phyloP scores from a whole-genome alignment of 257 asterid genomes.

The Solanum paucissectum region DNA sequence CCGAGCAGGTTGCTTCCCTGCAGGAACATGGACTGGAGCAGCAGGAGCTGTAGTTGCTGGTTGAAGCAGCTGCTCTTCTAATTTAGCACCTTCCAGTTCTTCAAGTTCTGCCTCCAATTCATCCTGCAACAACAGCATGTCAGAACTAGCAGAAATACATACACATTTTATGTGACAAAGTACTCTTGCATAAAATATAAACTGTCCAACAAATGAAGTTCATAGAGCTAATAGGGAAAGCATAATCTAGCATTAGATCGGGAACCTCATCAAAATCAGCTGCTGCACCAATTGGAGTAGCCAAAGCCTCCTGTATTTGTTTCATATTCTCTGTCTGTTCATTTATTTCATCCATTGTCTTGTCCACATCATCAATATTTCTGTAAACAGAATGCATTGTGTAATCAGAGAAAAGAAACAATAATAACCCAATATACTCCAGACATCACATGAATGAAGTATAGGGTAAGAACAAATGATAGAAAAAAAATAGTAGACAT shows the following conservation, averaged over 20 bases:
- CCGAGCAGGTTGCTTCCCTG: conserved; percentile 11
- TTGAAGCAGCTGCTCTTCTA: conserved; percentile 28
- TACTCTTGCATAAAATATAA: not conserved
- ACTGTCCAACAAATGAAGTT: not conserved
- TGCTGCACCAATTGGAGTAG: conserved; percentile 24
- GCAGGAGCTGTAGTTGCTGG: conserved; percentile 26
- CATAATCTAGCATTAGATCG: not conserved
- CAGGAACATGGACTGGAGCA: conserved; percentile 14
- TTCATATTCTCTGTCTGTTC: conserved; percentile 28
- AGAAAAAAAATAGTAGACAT: not conserved
- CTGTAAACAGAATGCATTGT: conserved; percentile 3
- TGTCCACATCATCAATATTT: conserved; percentile 30
- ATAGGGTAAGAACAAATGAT: not conserved
- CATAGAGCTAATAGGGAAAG: not conserved
- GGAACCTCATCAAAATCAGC: conserved; percentile 29
- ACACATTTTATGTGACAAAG: not conserved
- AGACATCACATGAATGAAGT: not conserved
- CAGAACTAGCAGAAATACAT: not conserved
- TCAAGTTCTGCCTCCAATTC: conserved; percentile 34
- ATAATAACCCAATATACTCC: not conserved
- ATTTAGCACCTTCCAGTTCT: conserved; percentile 22
- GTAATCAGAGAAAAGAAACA: not conserved
- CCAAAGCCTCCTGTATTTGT: conserved; percentile 25
- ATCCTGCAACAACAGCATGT: conserved; percentile 9
- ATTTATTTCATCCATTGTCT: conserved; percentile 28